Base-by-base conservation (phyloP, 2,329 filamentous ascomycete genomes). In the Beauveria sp. region DNA sequence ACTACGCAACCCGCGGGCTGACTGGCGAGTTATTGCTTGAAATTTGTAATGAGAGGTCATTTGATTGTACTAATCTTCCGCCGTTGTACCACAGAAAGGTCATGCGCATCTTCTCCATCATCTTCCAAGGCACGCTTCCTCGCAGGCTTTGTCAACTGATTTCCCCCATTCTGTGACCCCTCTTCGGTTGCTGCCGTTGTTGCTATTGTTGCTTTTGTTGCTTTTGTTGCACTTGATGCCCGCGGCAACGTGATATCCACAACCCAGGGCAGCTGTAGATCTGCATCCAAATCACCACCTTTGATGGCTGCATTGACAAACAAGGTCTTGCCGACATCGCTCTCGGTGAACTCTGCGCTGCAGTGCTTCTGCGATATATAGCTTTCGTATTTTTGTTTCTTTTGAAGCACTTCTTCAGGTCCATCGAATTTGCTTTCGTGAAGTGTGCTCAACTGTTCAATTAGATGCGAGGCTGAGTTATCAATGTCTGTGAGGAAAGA, bases 291-390 rank as follows among this genome's bases (percentile, higher is more conserved):
- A 79, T 80, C 24, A 3, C 3, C 10, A 34, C 64, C 73, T 65
- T 78, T 66, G 24, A 85, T 77, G 0, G 82, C 74, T 1, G 81
- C 82, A 67, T 86, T 86, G 9, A 85, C 75, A 65, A 85, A 82
- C 5, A 84, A 67, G 0, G 81, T 85, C 62, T 83, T 74, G 38
- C 71, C 69, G 5, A 6, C 1, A 5, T 52, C 49, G 5, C 10
- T 26, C 7, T 43, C n/a, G 2, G 6, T 1, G 0, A n/a, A 6
- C 6, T 26, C 45, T 14, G 40, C n/a, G 20, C 5, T n/a, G 40
- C 57, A 59, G 57, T n/a, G 46, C 8, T 42, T 22, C 7, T 59
- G 47, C 18, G 1, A 2, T 2, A 1, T 8, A 12, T 59, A 59
- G 0, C 8, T 28, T 5, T 43, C 40, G 7, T 38, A 7, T n/a